Conservation (phyloP, 805 yeast genomes). For the Zygosaccharomyces gambellarensis region DNA sequence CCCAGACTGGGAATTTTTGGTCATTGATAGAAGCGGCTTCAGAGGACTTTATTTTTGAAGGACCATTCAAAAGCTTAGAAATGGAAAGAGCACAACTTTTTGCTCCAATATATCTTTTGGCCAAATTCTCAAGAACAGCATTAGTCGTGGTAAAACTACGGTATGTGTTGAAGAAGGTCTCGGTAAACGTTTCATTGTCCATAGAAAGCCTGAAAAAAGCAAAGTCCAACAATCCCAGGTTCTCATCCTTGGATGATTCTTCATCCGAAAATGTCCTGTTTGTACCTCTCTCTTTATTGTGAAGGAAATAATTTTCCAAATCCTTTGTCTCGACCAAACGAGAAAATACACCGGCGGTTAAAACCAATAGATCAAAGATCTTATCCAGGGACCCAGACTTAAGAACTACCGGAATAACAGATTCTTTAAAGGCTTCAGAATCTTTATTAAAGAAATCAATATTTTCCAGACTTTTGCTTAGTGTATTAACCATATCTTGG, state of each 20-base stretch:
- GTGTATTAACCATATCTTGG: slow-evolving; percentile 18
- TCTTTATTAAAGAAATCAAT: slow-evolving; percentile 32
- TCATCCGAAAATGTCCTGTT: slow-evolving; percentile 1
- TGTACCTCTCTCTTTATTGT: slow-evolving; percentile 20
- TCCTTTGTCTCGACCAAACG: slow-evolving; percentile 41
- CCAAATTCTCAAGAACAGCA: slow-evolving; percentile 47
- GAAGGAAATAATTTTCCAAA: slow-evolving; percentile 37
- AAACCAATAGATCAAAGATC: slow-evolving; percentile 72
- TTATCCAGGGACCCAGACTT: slow-evolving; percentile 71
- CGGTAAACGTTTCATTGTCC: slow-evolving; percentile 60
- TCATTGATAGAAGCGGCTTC: slow-evolving; percentile 25
- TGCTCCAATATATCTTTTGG: slow-evolving; percentile 56
- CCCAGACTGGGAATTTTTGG: slow-evolving; percentile 59
- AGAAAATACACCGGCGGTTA: slow-evolving; percentile 59
- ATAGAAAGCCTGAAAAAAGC: slow-evolving; percentile 46
- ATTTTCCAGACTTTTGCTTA: slow-evolving; percentile 28
- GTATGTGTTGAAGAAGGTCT: slow-evolving; percentile 66
- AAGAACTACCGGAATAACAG: slow-evolving; percentile 44
- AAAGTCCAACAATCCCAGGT: slow-evolving; percentile 35
- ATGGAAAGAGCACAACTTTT: slow-evolving; percentile 56
- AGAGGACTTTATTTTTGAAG: slow-evolving; percentile 26
- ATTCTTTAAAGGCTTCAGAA: slow-evolving; percentile 35
- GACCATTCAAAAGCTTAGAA: slow-evolving; percentile 28
- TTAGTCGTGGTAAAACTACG: slow-evolving; percentile 60
- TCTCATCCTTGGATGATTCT: slow-evolving; percentile 5